Base-by-base conservation (phyloP, 169 alveolate genomes). In the Cryptosporidium felis region DNA sequence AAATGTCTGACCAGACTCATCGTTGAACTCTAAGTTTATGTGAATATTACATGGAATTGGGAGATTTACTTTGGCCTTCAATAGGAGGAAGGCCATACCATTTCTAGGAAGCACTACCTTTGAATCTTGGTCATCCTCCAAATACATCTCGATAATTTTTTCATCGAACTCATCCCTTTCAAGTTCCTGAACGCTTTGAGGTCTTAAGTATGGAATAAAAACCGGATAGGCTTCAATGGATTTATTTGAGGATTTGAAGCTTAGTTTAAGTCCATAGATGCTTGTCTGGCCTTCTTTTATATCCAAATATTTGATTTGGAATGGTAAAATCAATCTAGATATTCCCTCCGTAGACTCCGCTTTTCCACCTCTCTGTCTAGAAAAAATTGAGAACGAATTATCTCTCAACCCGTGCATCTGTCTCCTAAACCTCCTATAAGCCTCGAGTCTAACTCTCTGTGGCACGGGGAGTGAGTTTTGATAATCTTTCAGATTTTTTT, bases 201-300 rank as follows among this genome's bases (percentile, higher is more conserved):
- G 41, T 36, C 41, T 74, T n/a, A 74, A 74, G 44, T 36, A 74
- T 18, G 85, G 85, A 18, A 74, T 56, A 38, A 23, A 32, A 18
- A 74, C 66, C 41, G 66, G 47, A 2, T 56, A 26, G 18, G 56
- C 56, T 32, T 36, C 74, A 21, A 53, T 38, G 18, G 67, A 74
- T 9, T 74, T 36, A 34, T 74, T 42, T 4, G 46, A 40, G 2
- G 65, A 74, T 36, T 53, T 56, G 40, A 74, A 74, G 36, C 32
- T 40, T 16, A 74, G n/a, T 38, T 74, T 38, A 4, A 74, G 12
- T 23, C 67, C 85, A 74, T 74, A 74, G 5, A 74, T 10, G 21
- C 67, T 53, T 16, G 56, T 53, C 6, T 51, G 34, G 0, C 9
- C 5, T 2, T 53, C 59, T 21, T 74, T 36, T 3, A 28, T 53